A percentile compares a stretch with the other conserved stretches of the same genome.
Conservation (phyloP, 2,329 filamentous ascomycete species). For the Ascosphaera pollenicola region DNA sequence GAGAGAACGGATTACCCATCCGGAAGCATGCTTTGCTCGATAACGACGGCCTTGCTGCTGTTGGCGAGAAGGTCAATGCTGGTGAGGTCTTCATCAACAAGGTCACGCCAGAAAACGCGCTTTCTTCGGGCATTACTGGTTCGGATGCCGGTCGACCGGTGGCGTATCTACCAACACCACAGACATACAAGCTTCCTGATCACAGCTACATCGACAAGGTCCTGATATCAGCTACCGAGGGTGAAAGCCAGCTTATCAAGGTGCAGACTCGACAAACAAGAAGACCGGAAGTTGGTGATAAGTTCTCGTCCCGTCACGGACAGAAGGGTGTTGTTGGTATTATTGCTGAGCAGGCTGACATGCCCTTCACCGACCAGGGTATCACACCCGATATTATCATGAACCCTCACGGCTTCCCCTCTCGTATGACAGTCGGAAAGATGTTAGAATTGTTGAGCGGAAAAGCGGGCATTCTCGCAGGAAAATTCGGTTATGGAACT, state of each 20-base stretch:
- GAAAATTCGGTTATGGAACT: conserved; percentile 73
- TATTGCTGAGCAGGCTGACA: conserved; percentile 87
- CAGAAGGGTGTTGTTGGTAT: conserved; percentile 97
- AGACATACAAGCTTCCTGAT: conserved; percentile 63
- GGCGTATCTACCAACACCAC: conserved; percentile 18
- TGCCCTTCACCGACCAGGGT: conserved; percentile 83
- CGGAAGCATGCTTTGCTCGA: conserved; percentile 55
- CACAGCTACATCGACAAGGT: conserved; percentile 89
- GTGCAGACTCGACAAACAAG: conserved; percentile 92
- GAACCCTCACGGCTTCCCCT: conserved; percentile 99
- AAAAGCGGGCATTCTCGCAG: conserved; percentile 74
- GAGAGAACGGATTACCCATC: conserved; percentile 37
- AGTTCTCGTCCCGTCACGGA: conserved; percentile 94
- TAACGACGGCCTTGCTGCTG: conserved; percentile 67
- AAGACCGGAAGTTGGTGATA: conserved; percentile 86
- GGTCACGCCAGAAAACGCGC: conserved; percentile 57
- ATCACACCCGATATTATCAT: conserved; percentile 98
- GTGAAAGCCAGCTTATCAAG: conserved; percentile 71
- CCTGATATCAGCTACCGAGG: conserved; percentile 74
- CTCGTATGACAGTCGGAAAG: conserved; percentile 98
- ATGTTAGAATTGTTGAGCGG: conserved; percentile 87
- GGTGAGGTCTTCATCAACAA: conserved; percentile 87
- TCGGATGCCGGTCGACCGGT: conserved; percentile 32
- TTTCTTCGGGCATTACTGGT: conserved; percentile 40
- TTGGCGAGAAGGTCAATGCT: conserved; percentile 54